Base-by-base conservation (phyloP, 768 basidiomycete genomes). In the Lentinus brumalis region DNA sequence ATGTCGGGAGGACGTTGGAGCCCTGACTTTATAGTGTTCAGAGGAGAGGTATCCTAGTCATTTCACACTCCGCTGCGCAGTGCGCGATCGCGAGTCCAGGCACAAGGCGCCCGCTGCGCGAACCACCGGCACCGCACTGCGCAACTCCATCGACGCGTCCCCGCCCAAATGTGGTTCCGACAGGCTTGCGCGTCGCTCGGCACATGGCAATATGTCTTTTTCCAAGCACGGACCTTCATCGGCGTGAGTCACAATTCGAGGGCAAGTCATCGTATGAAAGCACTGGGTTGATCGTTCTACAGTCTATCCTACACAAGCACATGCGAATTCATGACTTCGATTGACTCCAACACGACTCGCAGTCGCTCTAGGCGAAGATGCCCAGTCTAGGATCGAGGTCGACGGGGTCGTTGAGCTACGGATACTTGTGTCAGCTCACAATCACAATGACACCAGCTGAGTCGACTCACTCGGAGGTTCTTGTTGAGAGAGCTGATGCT, bases 391-490 rank as follows among this genome's bases (percentile, higher is more conserved):
- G 76, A 65, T 91, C 86, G 42, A 91, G 86, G 21, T 83, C 83
- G 40, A 72, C 81, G 8, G 91, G 91, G 73, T 92, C 76, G 73
- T 91, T 91, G 69, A 90, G 67, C 88, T 90, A 61, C 31, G 39
- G 35, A 47, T 29, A 2, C 14, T 38, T 29, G 30, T 6, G 32
- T 56, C 49, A 32, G 8, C 59, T 21, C 14, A 14, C 3, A 26
- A n/a, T 40, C 21, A 32, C 12, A 21, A 12, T 1, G 18, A 18
- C 18, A 9, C 21, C 35, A 10, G 14, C 8, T 30, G 57, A 31
- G 54, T 11, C 32, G 52, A 73, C 84, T 63, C 71, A 90, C 88
- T 73, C 89, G 82, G 66, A 85, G 71, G 69, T 85, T 80, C 51
- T 75, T 75, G 75, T 93, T 87, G 70, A 94, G 75, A 3, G 73